A percentile compares a stretch with the other conserved stretches of the same genome.
Conservation (phyloP, 164 flowering plant species). For the Vitis rotundifolia region DNA sequence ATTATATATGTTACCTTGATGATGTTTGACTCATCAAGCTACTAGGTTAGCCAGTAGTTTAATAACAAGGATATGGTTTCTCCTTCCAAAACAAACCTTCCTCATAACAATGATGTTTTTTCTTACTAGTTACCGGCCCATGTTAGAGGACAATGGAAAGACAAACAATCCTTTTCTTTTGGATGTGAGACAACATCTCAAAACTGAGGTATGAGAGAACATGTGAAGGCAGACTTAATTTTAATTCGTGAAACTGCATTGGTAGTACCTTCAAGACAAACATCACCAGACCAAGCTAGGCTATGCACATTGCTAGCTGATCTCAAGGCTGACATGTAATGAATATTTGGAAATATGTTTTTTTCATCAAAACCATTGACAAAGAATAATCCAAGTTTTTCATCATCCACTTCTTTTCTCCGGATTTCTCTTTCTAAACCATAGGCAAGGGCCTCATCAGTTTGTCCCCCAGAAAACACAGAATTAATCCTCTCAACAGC, state of each 20-base stretch:
- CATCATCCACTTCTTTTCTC: conserved; percentile 39
- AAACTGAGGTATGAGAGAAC: neutral
- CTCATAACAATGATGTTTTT: neutral
- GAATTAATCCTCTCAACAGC: conserved; percentile 91
- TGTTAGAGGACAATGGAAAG: neutral
- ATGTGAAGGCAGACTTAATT: neutral
- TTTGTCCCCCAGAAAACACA: conserved; percentile 68
- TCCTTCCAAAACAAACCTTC: neutral
- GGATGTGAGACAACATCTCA: neutral
- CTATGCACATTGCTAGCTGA: conserved; percentile 49
- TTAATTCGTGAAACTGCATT: neutral
- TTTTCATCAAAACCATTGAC: conserved; percentile 36
- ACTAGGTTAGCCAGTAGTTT: no score
- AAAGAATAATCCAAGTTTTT: conserved; percentile 46
- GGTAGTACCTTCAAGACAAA: conserved; percentile 81
- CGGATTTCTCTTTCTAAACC: conserved; percentile 81
- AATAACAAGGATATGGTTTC: neutral
- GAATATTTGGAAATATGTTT: conserved; percentile 24
- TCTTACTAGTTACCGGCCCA: neutral
- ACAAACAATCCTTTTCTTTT: no score
- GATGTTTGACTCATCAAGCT: no score
- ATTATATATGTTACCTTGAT: no score
- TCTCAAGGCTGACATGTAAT: conserved; percentile 66
- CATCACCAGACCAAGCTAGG: conserved; percentile 80
- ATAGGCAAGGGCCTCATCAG: conserved; percentile 84